Evolutionary conservation across 108 stramenopile species (phyloP).

Genomic region (Nitzschia sp.): DNA sequence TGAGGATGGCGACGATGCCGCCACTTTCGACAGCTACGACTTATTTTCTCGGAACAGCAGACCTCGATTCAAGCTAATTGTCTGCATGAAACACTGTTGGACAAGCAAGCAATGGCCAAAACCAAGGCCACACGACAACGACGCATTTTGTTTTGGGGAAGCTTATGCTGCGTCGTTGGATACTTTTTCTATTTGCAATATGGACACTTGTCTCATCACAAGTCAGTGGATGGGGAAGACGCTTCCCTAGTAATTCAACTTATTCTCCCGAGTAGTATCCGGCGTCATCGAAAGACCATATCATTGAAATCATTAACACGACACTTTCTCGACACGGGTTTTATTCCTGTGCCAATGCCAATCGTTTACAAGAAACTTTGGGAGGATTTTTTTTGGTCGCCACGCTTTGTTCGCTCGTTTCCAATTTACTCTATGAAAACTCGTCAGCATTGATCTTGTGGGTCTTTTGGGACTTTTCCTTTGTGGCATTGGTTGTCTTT

Average conservation of each 20-base stretch:
- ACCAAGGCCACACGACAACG: slow-evolving; percentile 55
- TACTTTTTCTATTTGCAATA: slow-evolving; percentile 76
- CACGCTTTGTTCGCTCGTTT: slow-evolving; percentile 42
- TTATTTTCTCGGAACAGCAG: no score
- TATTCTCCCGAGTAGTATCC: slow-evolving; percentile 75
- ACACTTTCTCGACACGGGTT: slow-evolving; percentile 68
- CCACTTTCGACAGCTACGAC: no score
- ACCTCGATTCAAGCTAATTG: slow-evolving; percentile 68
- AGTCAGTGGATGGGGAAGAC: slow-evolving; percentile 53
- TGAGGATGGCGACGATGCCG: no score
- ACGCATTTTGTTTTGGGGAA: slow-evolving; percentile 61
- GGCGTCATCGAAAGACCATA: no score
- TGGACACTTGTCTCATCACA: slow-evolving; percentile 80
- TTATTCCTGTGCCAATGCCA: slow-evolving; percentile 78
- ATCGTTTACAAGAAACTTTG: slow-evolving; percentile 5
- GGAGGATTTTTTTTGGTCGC: slow-evolving; percentile 62
- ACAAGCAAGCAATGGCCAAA: slow-evolving; percentile 26
- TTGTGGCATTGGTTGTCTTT: slow-evolving; percentile 59
- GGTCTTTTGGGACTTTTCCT: slow-evolving; percentile 75
- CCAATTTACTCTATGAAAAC: no score
- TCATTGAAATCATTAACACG: slow-evolving; percentile 57
- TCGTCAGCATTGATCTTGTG: slow-evolving; percentile 34
- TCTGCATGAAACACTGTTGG: slow-evolving; percentile 63
- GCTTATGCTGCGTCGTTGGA: slow-evolving; percentile 72
- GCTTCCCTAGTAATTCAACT: slow-evolving; percentile 62